Base-by-base conservation (phyloP, 2,329 filamentous ascomycete genomes). In the Ceratocystis variospora region DNA sequence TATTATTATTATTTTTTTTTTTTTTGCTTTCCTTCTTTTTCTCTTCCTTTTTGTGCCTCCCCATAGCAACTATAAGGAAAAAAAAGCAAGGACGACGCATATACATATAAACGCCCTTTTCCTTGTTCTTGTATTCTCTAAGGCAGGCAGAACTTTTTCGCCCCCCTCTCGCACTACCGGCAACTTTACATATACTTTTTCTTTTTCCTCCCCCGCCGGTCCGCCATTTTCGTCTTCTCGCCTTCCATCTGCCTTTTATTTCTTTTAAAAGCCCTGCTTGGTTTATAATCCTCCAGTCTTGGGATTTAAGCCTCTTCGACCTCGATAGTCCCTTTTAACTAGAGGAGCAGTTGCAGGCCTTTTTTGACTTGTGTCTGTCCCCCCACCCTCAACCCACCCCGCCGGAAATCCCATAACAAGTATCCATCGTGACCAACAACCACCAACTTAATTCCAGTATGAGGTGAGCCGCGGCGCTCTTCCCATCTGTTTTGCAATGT, bases 391-490 rank as follows among this genome's bases (percentile, higher is more conserved):
- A 63, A 63, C 15, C 28, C 41, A 28, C 31, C 28, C 62, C 62
- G 28, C 62, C 62, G 62, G 62, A 63, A 33, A 59, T 31, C 55
- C 55, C 55, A 59, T 33, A 59, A 59, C 31, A 33, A 17, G 31
- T n/a, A 59, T n/a, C 28, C 55, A 59, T 25, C 55, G 55, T 59
- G 55, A 59, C 28, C 55, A 59, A 59, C 55, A 59, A 50, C 62
- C 41, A 53, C 62, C 45, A 63, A 50, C 46, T 33, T 48, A 50
- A 67, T 37, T 63, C 62, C 65, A 67, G 41, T 67, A 67, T 67
- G 65, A 67, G 65, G 65, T 67, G 65, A 67, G 65, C 62, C 65
- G 50, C 48, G 46, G 65, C 65, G 61, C 65, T 67, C 65, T 67
- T 63, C 48, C 63, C 63, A 45, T 59, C 62, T 59, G 50, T 59